Evolutionary conservation across 1,139 yeast genomes (phyloP), one percentile per base, ranked within the genome.

Genomic region (Kodamaea anthophila): DNA sequence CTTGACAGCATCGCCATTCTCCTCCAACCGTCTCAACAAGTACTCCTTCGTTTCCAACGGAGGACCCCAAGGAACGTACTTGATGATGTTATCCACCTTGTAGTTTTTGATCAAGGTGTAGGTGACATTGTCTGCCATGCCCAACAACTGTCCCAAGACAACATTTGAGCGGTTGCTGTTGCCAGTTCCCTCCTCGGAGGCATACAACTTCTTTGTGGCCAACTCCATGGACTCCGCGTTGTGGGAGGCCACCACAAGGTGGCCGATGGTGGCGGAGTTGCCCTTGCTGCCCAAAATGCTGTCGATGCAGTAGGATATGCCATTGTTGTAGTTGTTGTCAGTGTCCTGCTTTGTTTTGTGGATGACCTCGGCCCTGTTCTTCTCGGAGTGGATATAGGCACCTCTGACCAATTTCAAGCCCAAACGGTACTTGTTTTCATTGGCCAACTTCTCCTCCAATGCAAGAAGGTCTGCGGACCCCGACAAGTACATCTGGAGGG

Each of bases 51-150:
- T 87, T 60, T 91, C 97, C 43, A 76, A 61, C 35, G 95, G 94
- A 22, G 97, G 97, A 7, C 97, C 97, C 96, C 97, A 91, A 11
- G 97, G 94, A 41, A 91, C 96, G 53, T 88, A 91, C 58, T 88
- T 88, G 60, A 88, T 80, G 35, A 91, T 84, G 48, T 82, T 82
- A 43, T 73, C 77, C 36, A 76, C 85, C 26, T 77, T 72, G 42
- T 74, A 67, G 31, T 76, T 67, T 30, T 65, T 60, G 39, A 85
- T 74, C 49, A 91, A 69, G 43, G 81, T 85, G 51, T 74, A 72
- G 23, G 96, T 86, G 39, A 85, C 74, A 46, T 81, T 80, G 55
- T 91, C 97, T 33, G 95, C 93, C 97, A 91, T 91, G 25, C 98
- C 98, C 51, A 88, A 65, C 43, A 91, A 72, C 62, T 88, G 97